Evolutionary conservation across 2,329 filamentous ascomycete species (phyloP).

Genomic region (Cordyceps farinosa): DNA sequence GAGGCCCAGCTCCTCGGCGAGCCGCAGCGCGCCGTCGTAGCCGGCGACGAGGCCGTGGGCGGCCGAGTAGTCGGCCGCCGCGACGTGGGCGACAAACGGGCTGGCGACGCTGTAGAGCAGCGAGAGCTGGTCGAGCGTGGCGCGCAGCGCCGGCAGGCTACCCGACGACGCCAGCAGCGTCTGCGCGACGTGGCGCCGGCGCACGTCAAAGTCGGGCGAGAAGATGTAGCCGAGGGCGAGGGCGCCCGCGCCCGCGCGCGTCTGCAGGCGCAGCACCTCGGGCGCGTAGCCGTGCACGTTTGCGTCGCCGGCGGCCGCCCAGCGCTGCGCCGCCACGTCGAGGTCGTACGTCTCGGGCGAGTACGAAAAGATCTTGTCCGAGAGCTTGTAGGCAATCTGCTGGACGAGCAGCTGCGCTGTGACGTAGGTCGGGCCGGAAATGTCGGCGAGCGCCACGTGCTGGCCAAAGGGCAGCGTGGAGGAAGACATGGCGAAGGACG

Average conservation of each 20-base stretch:
- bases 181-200: conserved; percentile 88
- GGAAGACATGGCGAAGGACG: conserved; percentile 34
- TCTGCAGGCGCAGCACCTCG: conserved; percentile 76
- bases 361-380: conserved; percentile 96
- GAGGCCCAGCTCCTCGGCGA: conserved; percentile 86
- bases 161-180: conserved; percentile 82
- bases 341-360: conserved; percentile 92
- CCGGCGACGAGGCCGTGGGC: conserved; percentile 74
- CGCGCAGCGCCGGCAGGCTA: conserved; percentile 73
- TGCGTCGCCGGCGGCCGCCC: conserved; percentile 64
- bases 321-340: conserved; percentile 75
- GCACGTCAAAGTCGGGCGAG: conserved; percentile 90
- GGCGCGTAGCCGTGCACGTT: conserved; percentile 84
- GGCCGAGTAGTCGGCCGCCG: conserved; percentile 79
- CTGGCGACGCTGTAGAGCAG: conserved; percentile 88
- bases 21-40: conserved; percentile 74
- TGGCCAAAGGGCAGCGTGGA: conserved; percentile 57
- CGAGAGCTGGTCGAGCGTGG: conserved; percentile 86
- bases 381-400: conserved; percentile 91
- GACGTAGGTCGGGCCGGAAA: conserved; percentile 85
- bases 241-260: conserved; percentile 80
- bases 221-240: conserved; percentile 96
- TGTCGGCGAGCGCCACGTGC: conserved; percentile 52
- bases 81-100: conserved; percentile 88
- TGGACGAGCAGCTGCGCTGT: conserved; percentile 92